Evolutionary conservation across 805 yeast species (phyloP).

Genomic region (Candida berthetii): DNA sequence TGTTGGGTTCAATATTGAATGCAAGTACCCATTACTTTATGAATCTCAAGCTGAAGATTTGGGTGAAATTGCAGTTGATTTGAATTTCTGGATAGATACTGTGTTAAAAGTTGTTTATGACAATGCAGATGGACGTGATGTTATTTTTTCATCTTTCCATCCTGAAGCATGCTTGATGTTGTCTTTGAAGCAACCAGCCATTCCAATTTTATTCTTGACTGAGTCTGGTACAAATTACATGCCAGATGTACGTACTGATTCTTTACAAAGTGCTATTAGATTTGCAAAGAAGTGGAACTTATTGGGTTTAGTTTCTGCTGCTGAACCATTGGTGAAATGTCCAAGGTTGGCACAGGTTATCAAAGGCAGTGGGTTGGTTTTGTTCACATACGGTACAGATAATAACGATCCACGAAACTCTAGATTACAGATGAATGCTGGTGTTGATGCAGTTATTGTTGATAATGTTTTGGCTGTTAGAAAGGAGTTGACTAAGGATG

Average conservation of each 20-base stretch:
- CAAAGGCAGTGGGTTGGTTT: conserved; percentile 83
- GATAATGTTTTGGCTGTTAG: conserved; percentile 93
- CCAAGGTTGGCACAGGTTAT: conserved; percentile 91
- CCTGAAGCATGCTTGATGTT: conserved; percentile 87
- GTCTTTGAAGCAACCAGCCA: conserved; percentile 87
- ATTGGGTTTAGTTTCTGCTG: conserved; percentile 87
- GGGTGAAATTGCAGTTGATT: conserved; percentile 77
- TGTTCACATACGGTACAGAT: conserved; percentile 83
- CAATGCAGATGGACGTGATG: conserved; percentile 71
- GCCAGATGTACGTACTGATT: conserved; percentile 87
- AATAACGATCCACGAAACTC: conserved; percentile 85
- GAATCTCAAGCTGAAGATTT: conserved; percentile 87
- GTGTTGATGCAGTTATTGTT: conserved; percentile 98
- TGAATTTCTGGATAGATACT: conserved; percentile 86
- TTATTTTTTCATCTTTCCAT: conserved; percentile 88
- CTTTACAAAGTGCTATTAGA: conserved; percentile 85
- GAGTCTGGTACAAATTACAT: conserved; percentile 81
- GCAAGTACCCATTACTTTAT: conserved; percentile 92
- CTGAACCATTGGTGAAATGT: conserved; percentile 78
- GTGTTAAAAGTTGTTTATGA: conserved; percentile 77
- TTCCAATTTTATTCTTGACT: conserved; percentile 85
- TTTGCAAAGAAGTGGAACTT: conserved; percentile 89
- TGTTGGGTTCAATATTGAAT: conserved; percentile 92
- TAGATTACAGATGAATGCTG: conserved; percentile 81
- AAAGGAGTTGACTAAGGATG: conserved; percentile 53